These are phyloP conservation scores for Priceomyces medius DNA, from an alignment of 805 yeast species.

Conservation along the genomic window DNA sequence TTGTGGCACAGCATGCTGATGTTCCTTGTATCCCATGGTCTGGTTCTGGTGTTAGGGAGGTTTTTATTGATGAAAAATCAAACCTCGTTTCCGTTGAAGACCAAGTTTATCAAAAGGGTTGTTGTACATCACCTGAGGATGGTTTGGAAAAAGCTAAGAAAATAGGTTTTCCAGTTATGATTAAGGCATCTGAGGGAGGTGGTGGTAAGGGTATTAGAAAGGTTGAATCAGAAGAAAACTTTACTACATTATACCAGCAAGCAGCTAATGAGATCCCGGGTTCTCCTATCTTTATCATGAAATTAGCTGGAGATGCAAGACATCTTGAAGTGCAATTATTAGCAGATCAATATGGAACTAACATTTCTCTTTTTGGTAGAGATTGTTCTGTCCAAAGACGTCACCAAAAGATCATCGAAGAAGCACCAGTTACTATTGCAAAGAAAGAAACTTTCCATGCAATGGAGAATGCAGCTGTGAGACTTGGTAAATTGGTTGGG, in stretches of 20 bases:
- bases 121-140: constrained; percentile 81
- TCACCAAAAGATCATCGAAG: constrained; percentile 98
- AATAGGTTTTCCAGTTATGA: constrained; percentile 98
- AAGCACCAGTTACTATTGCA: constrained; percentile 98
- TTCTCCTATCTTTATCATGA: constrained; percentile 97
- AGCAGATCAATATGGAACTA: constrained; percentile 98
- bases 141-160: constrained; percentile 80
- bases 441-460: constrained; percentile 76
- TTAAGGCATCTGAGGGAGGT: constrained; percentile 99
- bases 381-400: constrained; percentile 99
- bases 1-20: constrained; percentile 97
- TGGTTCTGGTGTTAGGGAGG: constrained; percentile 93
- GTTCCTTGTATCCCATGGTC: constrained; percentile 99
- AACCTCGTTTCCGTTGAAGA: constrained; percentile 88
- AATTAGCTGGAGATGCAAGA: constrained; percentile 95
- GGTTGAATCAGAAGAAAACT: constrained; percentile 82
- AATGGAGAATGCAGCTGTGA: constrained; percentile 97
- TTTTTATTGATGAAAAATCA: constrained; percentile 61
- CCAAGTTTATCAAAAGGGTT: constrained; percentile 81
- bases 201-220: constrained; percentile 99
- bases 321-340: constrained; percentile 96
- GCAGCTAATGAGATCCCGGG: constrained; percentile 98
- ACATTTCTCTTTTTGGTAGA: constrained; percentile 95
- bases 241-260: constrained; percentile 75
- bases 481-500: constrained; percentile 95